Base-by-base conservation (phyloP, 176 grass and related monocot species). In the Pontederia crassipes region DNA sequence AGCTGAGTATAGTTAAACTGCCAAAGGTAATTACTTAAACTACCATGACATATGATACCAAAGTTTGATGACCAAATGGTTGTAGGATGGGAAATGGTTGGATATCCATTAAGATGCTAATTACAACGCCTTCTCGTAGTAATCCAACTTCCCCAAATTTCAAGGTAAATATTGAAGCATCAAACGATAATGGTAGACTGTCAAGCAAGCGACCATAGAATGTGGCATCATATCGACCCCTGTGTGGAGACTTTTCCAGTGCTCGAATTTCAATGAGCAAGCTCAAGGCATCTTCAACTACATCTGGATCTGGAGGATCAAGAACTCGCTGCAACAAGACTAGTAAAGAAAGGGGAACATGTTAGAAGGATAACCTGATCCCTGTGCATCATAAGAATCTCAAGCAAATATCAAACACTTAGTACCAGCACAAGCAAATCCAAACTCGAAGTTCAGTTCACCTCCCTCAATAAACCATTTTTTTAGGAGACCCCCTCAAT, bases 201-300 rank as follows among this genome's bases (percentile, higher is more conserved):
- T 95, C 87, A 58, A 95, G 83, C 72, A 95, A 86, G 59, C 65
- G 67, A 3, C 86, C 90, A 79, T 89, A 79, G 72, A 89, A 95
- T 26, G 90, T 95, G 28, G 90, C 82, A 50, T 84, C 77, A 61
- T 84, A 81, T 48, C 75, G 82, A 55, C 75, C 82, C 69, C 81
- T 83, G 15, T 46, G 17, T 49, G 29, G 48, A 77, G 80, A 74
- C 54, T 77, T 86, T 67, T 84, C 75, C 59, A 95, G 63, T 62
- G 86, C 90, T 55, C 67, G 68, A 49, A 84, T 86, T 58, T 89
- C 74, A 59, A 95, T 74, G 45, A 95, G 86, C 10, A 74, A 83
- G 54, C 70, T 62, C 17, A 95, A 48, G 27, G 90, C 77, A 71
- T 80, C 85, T 76, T 95, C 77, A 71, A 95, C 32, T 61, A 75